These are phyloP conservation scores for Sporobolomyces roseus DNA, from an alignment of 768 basidiomycete species.

Conservation along the genomic window DNA sequence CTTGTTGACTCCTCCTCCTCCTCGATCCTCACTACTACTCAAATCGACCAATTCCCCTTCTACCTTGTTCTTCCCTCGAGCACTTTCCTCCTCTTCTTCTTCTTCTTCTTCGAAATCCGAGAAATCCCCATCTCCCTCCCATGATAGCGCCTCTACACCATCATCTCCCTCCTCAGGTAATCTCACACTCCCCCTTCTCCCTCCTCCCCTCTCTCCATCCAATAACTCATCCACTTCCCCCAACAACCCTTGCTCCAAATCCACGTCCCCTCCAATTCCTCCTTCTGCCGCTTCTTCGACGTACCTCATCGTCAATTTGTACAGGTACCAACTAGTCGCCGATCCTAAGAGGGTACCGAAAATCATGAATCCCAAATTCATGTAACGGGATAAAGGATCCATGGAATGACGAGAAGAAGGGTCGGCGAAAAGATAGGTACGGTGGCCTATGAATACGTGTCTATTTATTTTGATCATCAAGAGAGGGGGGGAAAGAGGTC, in stretches of 20 bases:
- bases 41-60: background rate
- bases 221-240: background rate
- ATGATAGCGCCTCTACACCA: slow-evolving; percentile 58
- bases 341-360: slow-evolving; percentile 61
- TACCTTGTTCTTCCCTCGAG: background rate
- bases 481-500: background rate
- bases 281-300: slow-evolving; percentile 29
- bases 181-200: slow-evolving; percentile 54
- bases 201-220: slow-evolving; percentile 34
- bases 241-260: background rate
- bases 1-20: background rate
- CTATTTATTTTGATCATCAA: background rate
- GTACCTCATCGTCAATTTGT: slow-evolving; percentile 35
- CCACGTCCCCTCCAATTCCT: background rate
- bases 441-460: slow-evolving; percentile 72
- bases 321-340: slow-evolving; percentile 62
- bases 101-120: background rate
- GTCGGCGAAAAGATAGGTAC: slow-evolving; percentile 64
- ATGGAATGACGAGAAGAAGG: slow-evolving; percentile 68
- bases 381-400: slow-evolving; percentile 56
- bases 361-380: slow-evolving; percentile 59
- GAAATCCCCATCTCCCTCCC: slow-evolving; percentile 52
- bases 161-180: too few relatives aligned
- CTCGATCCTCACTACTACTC: background rate
- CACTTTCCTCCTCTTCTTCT: slow-evolving; percentile 8